A percentile compares a stretch with the other conserved stretches of the same genome.
These are phyloP conservation scores for Lasiosphaeriaceae sp. DNA, from an alignment of 495 filamentous ascomycete genomes.

Conservation along the genomic window DNA sequence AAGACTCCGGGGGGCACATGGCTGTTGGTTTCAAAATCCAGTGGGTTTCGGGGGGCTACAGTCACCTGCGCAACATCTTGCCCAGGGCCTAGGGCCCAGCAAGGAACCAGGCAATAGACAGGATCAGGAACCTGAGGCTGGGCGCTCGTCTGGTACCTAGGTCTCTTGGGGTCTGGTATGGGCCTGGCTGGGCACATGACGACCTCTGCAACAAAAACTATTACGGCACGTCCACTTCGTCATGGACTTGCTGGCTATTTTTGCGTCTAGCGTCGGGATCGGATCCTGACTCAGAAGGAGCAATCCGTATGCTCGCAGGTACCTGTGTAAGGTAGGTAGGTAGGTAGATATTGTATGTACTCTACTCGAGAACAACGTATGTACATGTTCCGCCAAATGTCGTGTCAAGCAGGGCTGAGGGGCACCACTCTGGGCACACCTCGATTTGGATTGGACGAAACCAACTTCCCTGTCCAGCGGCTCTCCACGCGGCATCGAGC, in stretches of 20 bases:
- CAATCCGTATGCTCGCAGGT: not conserved
- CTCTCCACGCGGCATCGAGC: not conserved
- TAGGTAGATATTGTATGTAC: no score
- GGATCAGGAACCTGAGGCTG: no score
- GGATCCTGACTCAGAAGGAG: not conserved
- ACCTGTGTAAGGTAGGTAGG: no score
- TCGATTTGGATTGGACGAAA: not conserved
- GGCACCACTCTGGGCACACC: not conserved
- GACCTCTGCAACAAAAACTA: not conserved
- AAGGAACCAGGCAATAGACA: no score
- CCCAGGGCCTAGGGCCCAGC: no score
- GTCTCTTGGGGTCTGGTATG: not conserved
- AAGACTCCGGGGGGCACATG: no score
- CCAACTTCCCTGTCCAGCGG: not conserved
- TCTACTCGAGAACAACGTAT: not conserved
- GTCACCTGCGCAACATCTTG: not conserved
- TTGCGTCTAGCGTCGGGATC: not conserved
- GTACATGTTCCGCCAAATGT: no score
- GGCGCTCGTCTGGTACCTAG: no score
- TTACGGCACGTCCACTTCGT: not conserved
- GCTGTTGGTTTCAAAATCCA: no score
- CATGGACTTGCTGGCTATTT: constrained; percentile 7
- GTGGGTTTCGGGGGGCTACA: no score
- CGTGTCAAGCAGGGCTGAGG: not conserved
- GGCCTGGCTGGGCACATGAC: constrained; percentile 13